Evolutionary conservation across 1,284 basidiomycete genomes (phyloP), one percentile per base, ranked within the genome.

Genomic region (Dichomitus squalens): DNA sequence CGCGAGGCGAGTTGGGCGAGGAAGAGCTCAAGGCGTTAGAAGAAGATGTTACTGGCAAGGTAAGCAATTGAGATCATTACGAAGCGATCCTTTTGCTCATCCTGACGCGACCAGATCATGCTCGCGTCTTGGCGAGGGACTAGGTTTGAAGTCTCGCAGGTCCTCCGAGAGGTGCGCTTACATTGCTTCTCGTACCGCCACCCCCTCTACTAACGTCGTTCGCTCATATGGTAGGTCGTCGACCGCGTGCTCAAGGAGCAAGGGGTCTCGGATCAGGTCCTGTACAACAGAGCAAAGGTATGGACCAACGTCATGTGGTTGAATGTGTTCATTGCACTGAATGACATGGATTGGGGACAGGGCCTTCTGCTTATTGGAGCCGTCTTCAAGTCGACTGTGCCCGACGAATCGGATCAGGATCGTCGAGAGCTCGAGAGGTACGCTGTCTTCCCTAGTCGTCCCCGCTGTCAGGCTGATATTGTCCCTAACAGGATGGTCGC

Each of bases 71-170:
- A 18, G 18, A 11, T 49, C 27, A 14, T 14, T 18, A 16, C 9
- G 21, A 29, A 27, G 12, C 25, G 14, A n/a, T 7, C 20, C 14
- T 27, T 43, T 29, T 40, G 5, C 40, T 41, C 47, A 52, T 31
- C 29, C 47, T 40, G n/a, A 7, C 57, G 31, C n/a, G 35, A 25
- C 33, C 53, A 92, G 88, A 93, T 96, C 72, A 84, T 98, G 75
- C 84, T 97, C 31, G 95, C 95, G 8, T 96, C 95, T 25, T 98
- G 95, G 95, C 86, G 93, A 58, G 95, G 95, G 14, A 95, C 95
- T 1, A 86, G 95, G 49, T 88, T 96, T 71, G 95, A 98, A 76
- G 93, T 96, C 27, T 86, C 88, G 38, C 91, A 91, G 71, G 93
- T 95, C 12, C 76, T 93, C 41, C 82, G 88, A 53, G 87, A 89